Evolutionary conservation across 768 basidiomycete genomes (phyloP).

Genomic region (Suillus paluster): DNA sequence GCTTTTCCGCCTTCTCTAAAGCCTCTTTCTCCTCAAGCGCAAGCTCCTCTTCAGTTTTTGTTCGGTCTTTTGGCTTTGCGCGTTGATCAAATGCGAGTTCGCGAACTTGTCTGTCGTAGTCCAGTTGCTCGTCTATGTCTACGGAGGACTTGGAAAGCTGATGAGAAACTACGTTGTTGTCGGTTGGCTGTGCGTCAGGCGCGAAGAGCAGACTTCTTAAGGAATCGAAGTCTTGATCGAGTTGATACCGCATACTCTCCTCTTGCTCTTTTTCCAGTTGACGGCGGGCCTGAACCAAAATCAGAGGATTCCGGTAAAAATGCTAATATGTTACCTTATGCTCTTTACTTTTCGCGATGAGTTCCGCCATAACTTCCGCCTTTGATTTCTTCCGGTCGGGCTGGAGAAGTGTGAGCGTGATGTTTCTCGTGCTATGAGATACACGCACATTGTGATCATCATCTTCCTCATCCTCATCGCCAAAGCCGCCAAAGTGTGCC

Average conservation of each 20-base stretch:
- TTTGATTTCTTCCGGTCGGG: constrained; percentile 88
- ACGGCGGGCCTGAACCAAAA: constrained; percentile 64
- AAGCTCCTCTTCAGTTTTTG: constrained; percentile 95
- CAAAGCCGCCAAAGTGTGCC: constrained; percentile 88
- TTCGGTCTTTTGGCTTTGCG: constrained; percentile 92
- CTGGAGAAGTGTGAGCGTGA: constrained; percentile 41
- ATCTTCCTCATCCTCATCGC: constrained; percentile 63
- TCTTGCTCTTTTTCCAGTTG: constrained; percentile 88
- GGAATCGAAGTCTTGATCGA: constrained; percentile 87
- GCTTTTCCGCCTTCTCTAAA: constrained; percentile 84
- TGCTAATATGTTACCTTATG: constrained; percentile 69
- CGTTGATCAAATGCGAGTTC: constrained; percentile 93
- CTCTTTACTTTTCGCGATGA: constrained; percentile 95
- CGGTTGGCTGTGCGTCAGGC: constrained; percentile 50
- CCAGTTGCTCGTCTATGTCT: constrained; percentile 49
- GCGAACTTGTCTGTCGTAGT: constrained; percentile 92
- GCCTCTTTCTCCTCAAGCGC: constrained; percentile 87
- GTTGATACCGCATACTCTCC: constrained; percentile 81
- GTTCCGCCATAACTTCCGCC: constrained; percentile 96
- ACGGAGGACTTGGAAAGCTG: constrained; percentile 13
- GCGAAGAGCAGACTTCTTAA: constrained; percentile 76
- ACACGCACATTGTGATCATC: constrained; percentile 52
- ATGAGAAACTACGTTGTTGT: constrained; percentile 40
- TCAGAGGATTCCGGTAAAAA: neutral
- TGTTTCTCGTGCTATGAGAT: constrained; percentile 8